phyloP scores from a whole-genome alignment of 2,329 filamentous ascomycete genomes.

The Aspergillus quadrilineatus region DNA sequence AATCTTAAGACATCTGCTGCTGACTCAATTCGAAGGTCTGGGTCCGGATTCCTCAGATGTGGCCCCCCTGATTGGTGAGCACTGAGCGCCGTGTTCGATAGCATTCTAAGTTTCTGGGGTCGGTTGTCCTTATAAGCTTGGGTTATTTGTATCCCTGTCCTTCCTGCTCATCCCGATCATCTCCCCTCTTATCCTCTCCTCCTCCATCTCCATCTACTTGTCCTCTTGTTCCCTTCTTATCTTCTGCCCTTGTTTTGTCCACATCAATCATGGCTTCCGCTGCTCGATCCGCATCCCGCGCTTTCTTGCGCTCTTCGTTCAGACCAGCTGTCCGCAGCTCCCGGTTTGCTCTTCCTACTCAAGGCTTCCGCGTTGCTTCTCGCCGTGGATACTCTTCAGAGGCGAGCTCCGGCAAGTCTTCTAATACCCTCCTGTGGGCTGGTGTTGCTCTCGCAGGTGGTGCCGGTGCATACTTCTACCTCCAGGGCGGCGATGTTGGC shows the following conservation, averaged over 20 bases:
- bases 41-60: slow-evolving; percentile 19
- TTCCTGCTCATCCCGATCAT: slow-evolving; percentile 18
- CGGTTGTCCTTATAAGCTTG: slow-evolving; percentile 3
- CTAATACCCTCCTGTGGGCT: slow-evolving; percentile 57
- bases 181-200: slow-evolving; percentile 9
- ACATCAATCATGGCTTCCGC: slow-evolving; percentile 25
- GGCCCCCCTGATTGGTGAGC: slow-evolving; percentile 18
- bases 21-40: slow-evolving; percentile 23
- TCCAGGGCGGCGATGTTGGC: slow-evolving; percentile 48
- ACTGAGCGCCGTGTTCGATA: slow-evolving; percentile 2
- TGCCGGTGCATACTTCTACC: slow-evolving; percentile 65
- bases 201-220: slow-evolving; percentile 11
- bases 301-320: slow-evolving; percentile 43
- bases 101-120: slow-evolving; percentile 9
- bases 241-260: slow-evolving; percentile 10
- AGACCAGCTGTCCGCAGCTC: slow-evolving; percentile 54
- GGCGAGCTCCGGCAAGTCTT: slow-evolving; percentile 53
- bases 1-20: slow-evolving; percentile 7
- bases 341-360: slow-evolving; percentile 58
- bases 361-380: slow-evolving; percentile 70
- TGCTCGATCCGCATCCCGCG: slow-evolving; percentile 44
- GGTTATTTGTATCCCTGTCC: slow-evolving; percentile 19
- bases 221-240: slow-evolving; percentile 11
- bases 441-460: slow-evolving; percentile 61
- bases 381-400: slow-evolving; percentile 79